Evolutionary conservation across 345 rosid species (phyloP).

Genomic region (Corchorus olitorius): DNA sequence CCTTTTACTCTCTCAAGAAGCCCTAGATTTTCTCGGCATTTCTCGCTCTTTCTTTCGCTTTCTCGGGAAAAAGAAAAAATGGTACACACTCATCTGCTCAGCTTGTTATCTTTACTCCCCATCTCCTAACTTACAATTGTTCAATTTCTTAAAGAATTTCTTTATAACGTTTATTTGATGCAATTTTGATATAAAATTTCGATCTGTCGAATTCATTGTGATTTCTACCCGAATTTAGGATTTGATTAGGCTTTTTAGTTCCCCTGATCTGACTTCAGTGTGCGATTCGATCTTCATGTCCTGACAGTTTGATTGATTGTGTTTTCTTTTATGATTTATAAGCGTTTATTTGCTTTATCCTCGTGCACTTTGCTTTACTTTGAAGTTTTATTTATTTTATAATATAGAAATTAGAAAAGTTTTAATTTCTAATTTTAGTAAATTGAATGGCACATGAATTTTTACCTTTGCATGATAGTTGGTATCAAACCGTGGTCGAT

Average conservation of each 20-base stretch:
- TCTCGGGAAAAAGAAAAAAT: constrained; percentile 35
- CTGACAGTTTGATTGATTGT: not conserved
- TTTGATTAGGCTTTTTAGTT: not conserved
- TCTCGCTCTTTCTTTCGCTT: constrained; percentile 16
- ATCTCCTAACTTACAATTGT: not conserved
- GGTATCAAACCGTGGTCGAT: not conserved
- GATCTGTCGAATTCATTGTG: not conserved
- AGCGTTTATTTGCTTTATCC: not conserved
- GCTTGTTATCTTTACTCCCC: not conserved
- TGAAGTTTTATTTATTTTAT: not conserved
- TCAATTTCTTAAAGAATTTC: not conserved
- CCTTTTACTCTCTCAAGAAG: constrained; percentile 11
- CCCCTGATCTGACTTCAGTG: not conserved
- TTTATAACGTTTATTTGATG: not conserved
- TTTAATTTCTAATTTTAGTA: not conserved
- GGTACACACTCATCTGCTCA: constrained; percentile 26
- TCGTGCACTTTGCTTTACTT: not conserved
- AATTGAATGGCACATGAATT: not conserved
- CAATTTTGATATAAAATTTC: not conserved
- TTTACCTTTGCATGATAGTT: not conserved
- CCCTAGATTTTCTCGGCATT: constrained; percentile 45
- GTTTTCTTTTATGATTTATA: not conserved
- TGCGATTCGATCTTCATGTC: not conserved
- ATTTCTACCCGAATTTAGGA: not conserved
- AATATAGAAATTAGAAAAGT: not conserved